Base-by-base conservation (phyloP, 2,329 filamentous ascomycete species). In the Lomentospora prolificans region DNA sequence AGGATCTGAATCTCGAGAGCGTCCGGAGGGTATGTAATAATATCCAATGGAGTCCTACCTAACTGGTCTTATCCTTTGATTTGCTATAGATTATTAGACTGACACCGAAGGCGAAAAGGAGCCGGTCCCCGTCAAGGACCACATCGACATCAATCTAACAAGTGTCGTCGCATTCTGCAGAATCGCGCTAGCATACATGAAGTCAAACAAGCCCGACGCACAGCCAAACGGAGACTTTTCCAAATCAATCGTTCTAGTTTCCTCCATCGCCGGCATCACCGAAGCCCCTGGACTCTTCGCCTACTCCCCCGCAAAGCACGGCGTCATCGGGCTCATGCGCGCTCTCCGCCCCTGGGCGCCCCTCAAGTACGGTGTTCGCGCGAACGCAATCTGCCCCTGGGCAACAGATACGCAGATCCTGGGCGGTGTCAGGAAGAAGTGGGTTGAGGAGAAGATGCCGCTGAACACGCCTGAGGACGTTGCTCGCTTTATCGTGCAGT, bases 161-260 rank as follows among this genome's bases (percentile, higher is more conserved):
- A 76, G 74, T 7, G 70, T 70, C 1, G 60, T 78, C 22, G 72
- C 73, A 48, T 76, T 79, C 58, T 68, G 72, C 3, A 67, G 76
- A 1, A 70, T 80, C 10, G 77, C 77, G 1, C 66, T 72, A 17
- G 75, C 75, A 4, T 80, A 76, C 59, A 67, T 79, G 44, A 78
- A 63, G 67, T 67, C 56, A 59, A 64, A 22, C 27, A 51, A 60
- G 52, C 17, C 12, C 53, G 44, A 48, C 17, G 17, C 22, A 27
- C n/a, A 24, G 55, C 3, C 25, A 57, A 31, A 10, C 41, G 36
- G 27, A n/a, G 9, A 24, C 19, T 60, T 61, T 36, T 58, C 61
- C 19, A 62, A 61, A 24, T 72, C 46, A 24, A 63, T 67, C 48
- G 61, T 64, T 9, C 59, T 67, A 3, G 57, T 63, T 4, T 62